Evolutionary conservation across 805 yeast genomes (phyloP), one percentile per base, ranked within the genome.

Genomic region (Metschnikowia hibisci): DNA sequence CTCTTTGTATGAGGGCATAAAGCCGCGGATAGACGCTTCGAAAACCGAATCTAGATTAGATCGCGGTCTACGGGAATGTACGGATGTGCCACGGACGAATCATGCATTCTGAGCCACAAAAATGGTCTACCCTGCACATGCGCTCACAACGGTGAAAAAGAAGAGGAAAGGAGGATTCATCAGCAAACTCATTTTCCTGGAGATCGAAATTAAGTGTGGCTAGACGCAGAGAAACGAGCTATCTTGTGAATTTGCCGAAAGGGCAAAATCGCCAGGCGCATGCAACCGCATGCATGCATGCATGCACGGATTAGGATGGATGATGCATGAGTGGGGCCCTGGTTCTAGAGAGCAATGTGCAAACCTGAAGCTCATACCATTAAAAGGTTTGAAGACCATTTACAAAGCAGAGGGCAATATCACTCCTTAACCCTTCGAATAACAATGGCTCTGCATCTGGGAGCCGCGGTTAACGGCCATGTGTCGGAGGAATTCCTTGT

Each of bases 1-100:
- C 28, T 25, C 16, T 16, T 43, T 41, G 29, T 38, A 38, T 7
- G 27, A 20, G 14, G 40, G 33, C 40, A 37, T 36, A 6, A 13
- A 35, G 3, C 11, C 13, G 39, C 23, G 7, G 23, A 8, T 20
- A 8, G 8, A 6, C 23, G 23, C 23, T 20, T 8, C 23, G 7
- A 20, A 20, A 20, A 9, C 36, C 29, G 20, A 14, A 11, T 20
- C 14, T 22, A 12, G 27, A 20, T 20, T 20, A 33, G 12, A 22
- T 20, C 12, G 5, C 23, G 23, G 23, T 20, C 8, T 20, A 8
- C 23, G 23, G 23, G 22, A 8, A 20, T 20, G 23, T 20, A 6
- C 4, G 23, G 23, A 20, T 20, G 23, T 20, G 23, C 23, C 4
- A 20, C 22, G 22, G 6, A 20, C 23, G 7, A 20, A 6, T 20